phyloP scores from a whole-genome alignment of 805 yeast species.

The Priceomyces castillae region DNA sequence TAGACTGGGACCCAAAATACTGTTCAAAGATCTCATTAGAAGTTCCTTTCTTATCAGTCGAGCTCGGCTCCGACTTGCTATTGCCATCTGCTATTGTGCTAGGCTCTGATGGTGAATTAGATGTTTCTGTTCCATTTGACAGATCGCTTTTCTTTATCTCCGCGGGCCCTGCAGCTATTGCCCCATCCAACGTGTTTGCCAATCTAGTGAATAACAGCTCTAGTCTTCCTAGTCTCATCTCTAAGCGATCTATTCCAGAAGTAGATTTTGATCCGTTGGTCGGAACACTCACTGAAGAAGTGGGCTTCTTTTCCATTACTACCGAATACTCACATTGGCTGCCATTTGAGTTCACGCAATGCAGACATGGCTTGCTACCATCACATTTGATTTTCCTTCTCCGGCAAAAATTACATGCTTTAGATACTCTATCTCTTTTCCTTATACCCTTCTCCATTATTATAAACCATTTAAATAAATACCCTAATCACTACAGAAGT shows the following conservation, averaged over 20 bases:
- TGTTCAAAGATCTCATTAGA: conserved; percentile 11
- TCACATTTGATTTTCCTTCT: conserved; percentile 51
- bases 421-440: conserved; percentile 7
- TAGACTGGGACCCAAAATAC: conserved; percentile 37
- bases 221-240: conserved; percentile 13
- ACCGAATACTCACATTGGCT: conserved; percentile 28
- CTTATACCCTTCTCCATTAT: conserved; percentile 2
- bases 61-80: background rate
- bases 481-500: too few relatives aligned
- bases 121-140: background rate
- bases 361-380: conserved; percentile 42
- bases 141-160: background rate
- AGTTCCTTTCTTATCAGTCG: background rate
- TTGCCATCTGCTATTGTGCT: background rate
- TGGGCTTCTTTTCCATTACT: conserved; percentile 12
- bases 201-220: conserved; percentile 17
- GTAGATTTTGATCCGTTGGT: background rate
- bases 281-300: background rate
- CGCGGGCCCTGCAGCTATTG: background rate
- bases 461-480: background rate
- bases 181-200: conserved; percentile 11
- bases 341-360: conserved; percentile 31
- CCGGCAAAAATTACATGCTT: conserved; percentile 52
- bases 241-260: conserved; percentile 9
- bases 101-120: background rate